Conservation (phyloP, 2,329 filamentous ascomycete genomes). For the Chalaropsis thielavioides region DNA sequence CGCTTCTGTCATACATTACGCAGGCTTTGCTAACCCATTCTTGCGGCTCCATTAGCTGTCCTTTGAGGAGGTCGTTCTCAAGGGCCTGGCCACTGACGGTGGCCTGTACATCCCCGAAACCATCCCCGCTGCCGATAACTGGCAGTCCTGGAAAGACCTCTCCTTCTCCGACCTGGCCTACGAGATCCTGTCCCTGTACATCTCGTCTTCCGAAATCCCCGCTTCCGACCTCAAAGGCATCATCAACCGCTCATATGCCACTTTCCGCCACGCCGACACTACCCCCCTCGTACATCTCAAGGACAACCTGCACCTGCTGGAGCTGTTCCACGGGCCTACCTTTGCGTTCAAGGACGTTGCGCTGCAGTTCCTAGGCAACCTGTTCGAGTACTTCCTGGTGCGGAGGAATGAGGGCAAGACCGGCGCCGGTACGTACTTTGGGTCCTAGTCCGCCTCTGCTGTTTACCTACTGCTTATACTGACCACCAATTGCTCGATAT, state of each 20-base stretch:
- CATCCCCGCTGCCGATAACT: constrained; percentile 51
- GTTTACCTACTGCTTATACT: not conserved
- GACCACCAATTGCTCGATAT: constrained; percentile 16
- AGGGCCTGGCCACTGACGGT: constrained; percentile 73
- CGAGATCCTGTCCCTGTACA: constrained; percentile 75
- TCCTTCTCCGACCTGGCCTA: constrained; percentile 71
- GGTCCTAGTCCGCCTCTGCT: not conserved
- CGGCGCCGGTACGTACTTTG: constrained; percentile 32
- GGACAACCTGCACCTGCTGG: constrained; percentile 67
- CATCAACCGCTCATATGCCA: constrained; percentile 72
- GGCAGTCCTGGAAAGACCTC: constrained; percentile 63
- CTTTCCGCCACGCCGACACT: constrained; percentile 66
- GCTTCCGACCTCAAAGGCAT: constrained; percentile 65
- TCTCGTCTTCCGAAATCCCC: constrained; percentile 72
- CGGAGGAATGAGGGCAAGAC: constrained; percentile 57
- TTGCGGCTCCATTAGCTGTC: constrained; percentile 44
- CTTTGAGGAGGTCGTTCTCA: constrained; percentile 82
- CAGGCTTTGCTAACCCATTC: constrained; percentile 12
- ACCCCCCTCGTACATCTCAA: constrained; percentile 70
- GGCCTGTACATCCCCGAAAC: constrained; percentile 81
- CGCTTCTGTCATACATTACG: not conserved
- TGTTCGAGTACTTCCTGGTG: constrained; percentile 79
- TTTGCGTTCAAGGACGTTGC: constrained; percentile 86
- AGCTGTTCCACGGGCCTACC: constrained; percentile 91
- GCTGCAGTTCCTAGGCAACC: constrained; percentile 86